Evolutionary conservation across 108 stramenopile genomes (phyloP), one percentile per base, ranked within the genome.

Genomic region (Hondaea fermentalgiana): DNA sequence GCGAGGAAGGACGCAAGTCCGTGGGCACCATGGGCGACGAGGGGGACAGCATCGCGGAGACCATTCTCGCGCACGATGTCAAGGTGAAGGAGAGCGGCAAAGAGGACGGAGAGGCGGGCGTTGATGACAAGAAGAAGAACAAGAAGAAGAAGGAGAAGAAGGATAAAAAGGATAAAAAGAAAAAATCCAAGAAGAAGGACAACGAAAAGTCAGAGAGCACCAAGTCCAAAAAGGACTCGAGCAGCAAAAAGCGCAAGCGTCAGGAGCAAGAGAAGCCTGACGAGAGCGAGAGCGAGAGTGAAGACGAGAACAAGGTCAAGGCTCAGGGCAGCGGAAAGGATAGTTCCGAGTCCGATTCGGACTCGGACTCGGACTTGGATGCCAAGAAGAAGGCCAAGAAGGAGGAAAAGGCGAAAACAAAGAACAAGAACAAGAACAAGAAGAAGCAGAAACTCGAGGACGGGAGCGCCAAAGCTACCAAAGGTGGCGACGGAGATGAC

Each of bases 171-270:
- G 42, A 88, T 6, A 47, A 23, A 3, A 83, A 35, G 17, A 12
- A 23, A 8, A 83, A 23, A 6, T 3, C 12, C 49, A 45, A 1
- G n/a, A 53, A 83, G 45, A 69, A 69, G 64, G 59, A 59, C 1
- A 59, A 3, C 6, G 44, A 87, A 59, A 25, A 64, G 6, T 1
- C 35, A 35, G 35, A 35, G 35, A 35, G 35, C 4, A 0, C 8
- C 25, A 23, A 59, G 60, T 28, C 6, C 58, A 23, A 60, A 29
- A 87, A 44, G 72, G 10, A 12, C 23, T 17, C 8, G 28, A 44
- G 55, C 43, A 60, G 57, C 21, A 88, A 88, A 25, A 72, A 88
- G 64, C 76, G 76, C 76, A 83, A 83, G 76, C 76, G 76, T 6
- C 45, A 8, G 25, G 64, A 28, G 14, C 21, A 69, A 10, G 64